Evolutionary conservation across 495 filamentous ascomycete species (phyloP), one percentile per base, ranked within the genome.

Genomic region (Chaetomium tenue): DNA sequence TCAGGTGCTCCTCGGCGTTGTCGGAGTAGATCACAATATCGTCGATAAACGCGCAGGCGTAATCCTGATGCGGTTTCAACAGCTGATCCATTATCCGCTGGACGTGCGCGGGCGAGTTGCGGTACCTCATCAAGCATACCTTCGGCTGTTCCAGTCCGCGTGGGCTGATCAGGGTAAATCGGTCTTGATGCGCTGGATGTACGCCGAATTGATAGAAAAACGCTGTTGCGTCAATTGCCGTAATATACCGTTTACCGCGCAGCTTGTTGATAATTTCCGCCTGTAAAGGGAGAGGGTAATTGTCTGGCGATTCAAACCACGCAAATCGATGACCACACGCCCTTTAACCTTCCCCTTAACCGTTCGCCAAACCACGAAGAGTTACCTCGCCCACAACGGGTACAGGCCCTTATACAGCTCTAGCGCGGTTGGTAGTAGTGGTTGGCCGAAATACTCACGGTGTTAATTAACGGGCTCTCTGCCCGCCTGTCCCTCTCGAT

Each of bases 121-220:
- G n/a, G 22, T 50, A 50, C 20, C n/a, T 20, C n/a, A 50, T 23
- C n/a, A 50, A 25, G 22, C 47, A 25, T 11, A 50, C 47, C 25
- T 5, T 50, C 8, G n/a, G 20, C 47, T 50, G 47, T 22, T 50
- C 47, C 47, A 50, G n/a, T 2, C 47, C n/a, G n/a, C 47, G 47
- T 25, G n/a, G 47, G 47, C n/a, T 50, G 47, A 50, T 50, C 6
- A 50, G 47, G 47, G n/a, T 50, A 25, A 50, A 50, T 7, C 42
- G 47, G 47, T 50, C 47, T 6, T 22, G 22, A 25, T 50, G 13
- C 23, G 0, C 20, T 6, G n/a, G 22, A 9, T 50, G 9, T 0
- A 50, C 47, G 47, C 47, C n/a, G 20, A 50, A 50, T 13, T 50
- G n/a, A 13, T 50, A 50, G 47, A 50, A 50, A 3, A 25, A 50